Evolutionary conservation across 1,139 yeast genomes (phyloP).

Genomic region (Yamadazyma dushanensis): DNA sequence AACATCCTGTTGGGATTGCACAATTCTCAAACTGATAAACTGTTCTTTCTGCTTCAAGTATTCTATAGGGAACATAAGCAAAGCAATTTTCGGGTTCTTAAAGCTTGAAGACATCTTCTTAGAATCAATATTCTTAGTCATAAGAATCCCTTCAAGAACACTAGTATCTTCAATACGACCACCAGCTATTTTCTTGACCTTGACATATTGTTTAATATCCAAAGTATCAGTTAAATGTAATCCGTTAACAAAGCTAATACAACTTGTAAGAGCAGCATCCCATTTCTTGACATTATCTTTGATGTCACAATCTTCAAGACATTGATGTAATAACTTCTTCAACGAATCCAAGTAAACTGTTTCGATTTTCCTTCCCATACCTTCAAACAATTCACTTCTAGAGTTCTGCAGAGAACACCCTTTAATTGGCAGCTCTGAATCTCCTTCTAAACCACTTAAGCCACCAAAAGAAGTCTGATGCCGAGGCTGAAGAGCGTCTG

Average conservation of each 20-base stretch:
- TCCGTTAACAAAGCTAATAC: constrained; percentile 26
- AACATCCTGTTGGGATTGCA: constrained; percentile 85
- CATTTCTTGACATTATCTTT: constrained; percentile 45
- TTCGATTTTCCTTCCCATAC: constrained; percentile 3
- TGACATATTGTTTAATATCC: constrained; percentile 85
- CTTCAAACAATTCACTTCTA: constrained; percentile 12
- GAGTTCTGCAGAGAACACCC: not conserved
- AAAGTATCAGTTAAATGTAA: constrained; percentile 63
- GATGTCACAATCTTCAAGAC: constrained; percentile 58
- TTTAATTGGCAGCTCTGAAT: constrained; percentile 9
- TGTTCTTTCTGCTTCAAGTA: constrained; percentile 71
- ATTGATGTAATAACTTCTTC: constrained; percentile 55
- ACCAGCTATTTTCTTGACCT: constrained; percentile 81
- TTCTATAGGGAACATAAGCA: constrained; percentile 88
- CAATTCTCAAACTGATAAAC: constrained; percentile 79
- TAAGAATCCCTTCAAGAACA: constrained; percentile 75
- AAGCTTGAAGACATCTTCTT: constrained; percentile 72
- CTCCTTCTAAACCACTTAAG: constrained; percentile 5
- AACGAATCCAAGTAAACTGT: constrained; percentile 25
- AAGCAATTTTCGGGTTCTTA: constrained; percentile 69
- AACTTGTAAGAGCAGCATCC: constrained; percentile 26
- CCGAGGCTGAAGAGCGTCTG: constrained; percentile 6
- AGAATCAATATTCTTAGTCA: constrained; percentile 83
- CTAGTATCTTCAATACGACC: constrained; percentile 61
- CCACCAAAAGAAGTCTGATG: constrained; percentile 14